Evolutionary conservation across 148 eudicot species (phyloP).

Genomic region (Chenopodium berlandieri): DNA sequence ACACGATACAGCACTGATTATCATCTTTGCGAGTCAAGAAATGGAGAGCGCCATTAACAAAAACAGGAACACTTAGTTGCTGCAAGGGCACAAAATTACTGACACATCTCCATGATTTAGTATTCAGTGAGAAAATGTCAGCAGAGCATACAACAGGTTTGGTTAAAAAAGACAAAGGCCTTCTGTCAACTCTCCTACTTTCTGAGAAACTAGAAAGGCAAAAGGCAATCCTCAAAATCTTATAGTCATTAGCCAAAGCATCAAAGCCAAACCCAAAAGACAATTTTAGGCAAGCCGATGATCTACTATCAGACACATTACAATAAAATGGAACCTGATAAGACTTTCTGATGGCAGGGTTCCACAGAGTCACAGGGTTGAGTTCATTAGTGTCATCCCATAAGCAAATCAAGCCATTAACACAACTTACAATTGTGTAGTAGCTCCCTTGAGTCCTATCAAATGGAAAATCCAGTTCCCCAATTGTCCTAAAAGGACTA

Average conservation of each 20-base stretch:
- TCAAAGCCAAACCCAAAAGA: neutral
- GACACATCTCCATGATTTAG: neutral
- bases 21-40: neutral
- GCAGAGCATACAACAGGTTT: neutral
- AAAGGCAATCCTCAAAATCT: conserved; percentile 2
- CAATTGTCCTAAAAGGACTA: neutral
- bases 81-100: neutral
- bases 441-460: neutral
- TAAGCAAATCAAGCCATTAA: neutral
- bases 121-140: neutral
- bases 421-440: neutral
- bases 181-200: neutral
- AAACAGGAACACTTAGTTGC: neutral
- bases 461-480: neutral
- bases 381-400: neutral
- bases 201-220: neutral
- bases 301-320: neutral
- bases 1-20: neutral
- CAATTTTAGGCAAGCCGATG: neutral
- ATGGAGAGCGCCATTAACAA: neutral
- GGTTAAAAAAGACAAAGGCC: neutral
- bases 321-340: neutral
- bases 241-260: neutral
- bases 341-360: neutral
- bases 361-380: neutral